Evolutionary conservation across 1,139 yeast species (phyloP).

Genomic region (Suhomyces wounanorum): DNA sequence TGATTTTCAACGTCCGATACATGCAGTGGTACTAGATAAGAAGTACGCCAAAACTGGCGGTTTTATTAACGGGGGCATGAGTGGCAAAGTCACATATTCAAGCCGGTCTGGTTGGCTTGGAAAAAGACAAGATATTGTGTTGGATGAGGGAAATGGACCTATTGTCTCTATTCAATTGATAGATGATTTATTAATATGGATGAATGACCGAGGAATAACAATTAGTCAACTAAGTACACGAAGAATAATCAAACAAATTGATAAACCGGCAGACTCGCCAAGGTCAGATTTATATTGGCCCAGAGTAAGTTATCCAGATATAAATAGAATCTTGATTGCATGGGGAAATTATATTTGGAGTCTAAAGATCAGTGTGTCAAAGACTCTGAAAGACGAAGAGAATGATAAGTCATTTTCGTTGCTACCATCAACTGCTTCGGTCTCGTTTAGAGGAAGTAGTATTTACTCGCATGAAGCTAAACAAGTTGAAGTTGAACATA

Average conservation of each 20-base stretch:
- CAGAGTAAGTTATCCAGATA: conserved; percentile 65
- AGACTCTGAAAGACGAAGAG: conserved; percentile 6
- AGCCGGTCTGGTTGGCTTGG: conserved; percentile 82
- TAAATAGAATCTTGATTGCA: conserved; percentile 70
- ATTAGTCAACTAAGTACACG: conserved; percentile 54
- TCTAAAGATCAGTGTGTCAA: conserved; percentile 48
- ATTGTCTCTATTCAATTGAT: conserved; percentile 63
- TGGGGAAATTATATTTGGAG: conserved; percentile 87
- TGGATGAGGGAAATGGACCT: conserved; percentile 70
- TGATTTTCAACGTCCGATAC: conserved; percentile 87
- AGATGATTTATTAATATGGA: conserved; percentile 75
- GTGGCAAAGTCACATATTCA: conserved; percentile 77
- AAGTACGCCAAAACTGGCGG: conserved; percentile 61
- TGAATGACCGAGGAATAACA: conserved; percentile 79
- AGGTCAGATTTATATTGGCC: conserved; percentile 89
- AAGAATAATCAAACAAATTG: conserved; percentile 49
- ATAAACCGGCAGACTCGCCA: conserved; percentile 61
- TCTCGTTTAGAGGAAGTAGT: conserved; percentile 49
- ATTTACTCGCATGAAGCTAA: conserved; percentile 46
- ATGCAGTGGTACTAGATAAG: conserved; percentile 78
- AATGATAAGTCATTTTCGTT: conserved; percentile 20
- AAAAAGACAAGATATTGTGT: conserved; percentile 63
- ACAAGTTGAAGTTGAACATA: conserved; percentile 57
- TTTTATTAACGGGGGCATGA: conserved; percentile 87
- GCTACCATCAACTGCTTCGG: conserved; percentile 68